These are phyloP conservation scores for Rhamnella rubrinervis DNA, from an alignment of 331 rosid species.

Conservation along the genomic window DNA sequence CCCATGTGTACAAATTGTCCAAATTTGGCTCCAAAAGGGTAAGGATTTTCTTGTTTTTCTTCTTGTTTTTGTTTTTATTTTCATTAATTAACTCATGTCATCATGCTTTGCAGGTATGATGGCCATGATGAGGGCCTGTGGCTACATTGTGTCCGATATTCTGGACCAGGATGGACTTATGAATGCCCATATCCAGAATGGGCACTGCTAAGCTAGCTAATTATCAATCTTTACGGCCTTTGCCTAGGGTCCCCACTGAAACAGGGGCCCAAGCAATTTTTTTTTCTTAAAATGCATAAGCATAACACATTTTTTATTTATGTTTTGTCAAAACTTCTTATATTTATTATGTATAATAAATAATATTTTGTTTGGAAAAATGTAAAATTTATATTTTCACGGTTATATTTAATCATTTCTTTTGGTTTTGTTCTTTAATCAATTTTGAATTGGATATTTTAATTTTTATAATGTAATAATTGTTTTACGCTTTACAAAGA, in stretches of 20 bases:
- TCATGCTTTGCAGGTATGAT: slow-evolving; percentile 55
- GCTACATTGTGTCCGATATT: slow-evolving; percentile 77
- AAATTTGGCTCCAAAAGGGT: slow-evolving; percentile 88
- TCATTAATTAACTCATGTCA: not conserved
- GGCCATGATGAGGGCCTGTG: slow-evolving; percentile 73
- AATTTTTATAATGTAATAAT: too few relatives aligned
- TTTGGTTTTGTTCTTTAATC: too few relatives aligned
- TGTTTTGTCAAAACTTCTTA: too few relatives aligned
- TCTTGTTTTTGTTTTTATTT: not conserved
- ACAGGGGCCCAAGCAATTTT: too few relatives aligned
- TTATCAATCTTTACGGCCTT: not conserved
- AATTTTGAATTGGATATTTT: too few relatives aligned
- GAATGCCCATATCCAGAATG: slow-evolving; percentile 92
- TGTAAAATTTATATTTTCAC: too few relatives aligned
- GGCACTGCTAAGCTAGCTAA: slow-evolving; percentile 52
- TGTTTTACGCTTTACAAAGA: too few relatives aligned
- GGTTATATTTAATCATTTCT: too few relatives aligned
- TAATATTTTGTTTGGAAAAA: too few relatives aligned
- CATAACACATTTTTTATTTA: too few relatives aligned
- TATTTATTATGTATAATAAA: too few relatives aligned
- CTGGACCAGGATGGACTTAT: slow-evolving; percentile 89
- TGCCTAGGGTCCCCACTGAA: not conserved
- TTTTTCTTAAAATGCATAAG: too few relatives aligned
- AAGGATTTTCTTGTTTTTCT: slow-evolving; percentile 12
- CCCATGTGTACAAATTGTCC: slow-evolving; percentile 99